These are phyloP conservation scores for Sporothrix protearum DNA, from an alignment of 2,329 filamentous ascomycete species.

Conservation along the genomic window DNA sequence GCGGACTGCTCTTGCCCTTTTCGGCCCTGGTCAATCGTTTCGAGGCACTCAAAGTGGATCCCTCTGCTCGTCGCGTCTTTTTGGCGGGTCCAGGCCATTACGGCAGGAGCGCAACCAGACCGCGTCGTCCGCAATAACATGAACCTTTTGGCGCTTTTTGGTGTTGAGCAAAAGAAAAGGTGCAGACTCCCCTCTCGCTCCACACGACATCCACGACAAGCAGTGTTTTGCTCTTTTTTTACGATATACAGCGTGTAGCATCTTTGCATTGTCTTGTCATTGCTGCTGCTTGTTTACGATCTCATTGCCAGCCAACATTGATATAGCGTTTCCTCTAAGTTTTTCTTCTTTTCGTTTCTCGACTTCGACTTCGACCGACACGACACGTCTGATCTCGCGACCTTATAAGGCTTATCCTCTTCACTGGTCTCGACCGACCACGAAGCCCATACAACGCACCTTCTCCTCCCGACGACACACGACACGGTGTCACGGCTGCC, in stretches of 20 bases:
- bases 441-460: background rate
- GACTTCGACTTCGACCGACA: background rate
- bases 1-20: background rate
- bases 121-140: slow-evolving; percentile 26
- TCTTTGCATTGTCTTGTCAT: slow-evolving; percentile 4
- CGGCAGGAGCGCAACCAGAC: slow-evolving; percentile 13
- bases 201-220: background rate
- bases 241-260: background rate
- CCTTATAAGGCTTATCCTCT: too few species aligned
- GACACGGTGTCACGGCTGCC: background rate
- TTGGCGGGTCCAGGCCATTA: slow-evolving; percentile 1
- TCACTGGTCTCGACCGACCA: background rate
- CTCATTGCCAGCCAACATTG: slow-evolving; percentile 1
- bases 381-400: background rate
- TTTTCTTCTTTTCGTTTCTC: background rate
- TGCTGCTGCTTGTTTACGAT: background rate
- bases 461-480: background rate
- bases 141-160: background rate
- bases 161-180: background rate
- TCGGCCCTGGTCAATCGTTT: background rate
- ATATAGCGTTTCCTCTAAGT: background rate
- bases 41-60: background rate
- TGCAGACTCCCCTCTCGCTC: slow-evolving; percentile 9
- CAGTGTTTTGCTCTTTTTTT: background rate
- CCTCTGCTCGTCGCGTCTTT: slow-evolving; percentile 21